These are phyloP conservation scores for Colletotrichum sp. DNA, from an alignment of 2,329 filamentous ascomycete species.

Conservation along the genomic window DNA sequence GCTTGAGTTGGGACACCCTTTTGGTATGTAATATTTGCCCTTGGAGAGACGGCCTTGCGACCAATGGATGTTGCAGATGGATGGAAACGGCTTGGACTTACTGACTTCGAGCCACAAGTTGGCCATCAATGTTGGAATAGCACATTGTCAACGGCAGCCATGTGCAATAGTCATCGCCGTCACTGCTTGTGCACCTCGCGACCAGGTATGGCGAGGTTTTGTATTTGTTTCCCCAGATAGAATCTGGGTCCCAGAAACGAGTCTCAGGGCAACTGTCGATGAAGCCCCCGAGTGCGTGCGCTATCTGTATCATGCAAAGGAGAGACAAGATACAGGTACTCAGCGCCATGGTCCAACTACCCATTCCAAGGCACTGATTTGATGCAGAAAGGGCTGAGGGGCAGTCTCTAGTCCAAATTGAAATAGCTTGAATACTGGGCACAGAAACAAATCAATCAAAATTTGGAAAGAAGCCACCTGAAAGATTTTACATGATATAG, in stretches of 20 bases:
- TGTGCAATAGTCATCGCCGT: neutral
- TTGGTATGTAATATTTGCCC: neutral
- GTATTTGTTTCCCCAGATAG: neutral
- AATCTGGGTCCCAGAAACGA: neutral
- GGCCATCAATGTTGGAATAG: neutral
- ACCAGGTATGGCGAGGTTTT: neutral
- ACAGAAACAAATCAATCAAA: neutral
- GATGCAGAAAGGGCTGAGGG: neutral
- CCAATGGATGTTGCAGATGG: neutral
- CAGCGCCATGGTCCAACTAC: rapidly evolving
- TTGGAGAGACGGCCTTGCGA: neutral
- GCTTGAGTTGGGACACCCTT: neutral
- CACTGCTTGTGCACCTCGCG: neutral
- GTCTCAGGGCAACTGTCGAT: neutral
- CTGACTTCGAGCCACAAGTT: neutral
- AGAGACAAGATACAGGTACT: rapidly evolving
- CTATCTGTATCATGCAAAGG: neutral
- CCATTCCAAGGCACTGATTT: neutral
- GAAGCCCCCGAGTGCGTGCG: neutral
- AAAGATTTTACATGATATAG: rapidly evolving
- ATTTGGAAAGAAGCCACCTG: neutral
- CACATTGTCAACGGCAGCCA: neutral
- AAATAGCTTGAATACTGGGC: rapidly evolving
- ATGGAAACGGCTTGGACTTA: neutral
- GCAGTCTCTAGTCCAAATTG: rapidly evolving